Evolutionary conservation across 2,329 filamentous ascomycete genomes (phyloP).

Genomic region (Mycosphaerella sp.): DNA sequence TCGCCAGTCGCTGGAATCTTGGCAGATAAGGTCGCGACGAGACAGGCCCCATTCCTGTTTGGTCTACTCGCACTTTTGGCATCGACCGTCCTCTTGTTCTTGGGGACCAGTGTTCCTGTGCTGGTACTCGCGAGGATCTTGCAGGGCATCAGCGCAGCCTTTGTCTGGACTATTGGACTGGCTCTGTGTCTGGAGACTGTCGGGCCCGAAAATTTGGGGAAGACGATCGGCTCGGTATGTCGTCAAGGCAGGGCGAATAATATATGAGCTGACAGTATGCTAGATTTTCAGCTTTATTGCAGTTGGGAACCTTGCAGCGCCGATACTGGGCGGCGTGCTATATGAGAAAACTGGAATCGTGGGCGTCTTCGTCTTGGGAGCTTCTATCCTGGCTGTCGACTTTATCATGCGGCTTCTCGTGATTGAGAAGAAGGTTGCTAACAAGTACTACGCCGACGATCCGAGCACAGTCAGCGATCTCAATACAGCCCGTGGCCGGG

Average conservation of each 20-base stretch:
- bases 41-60: conserved; percentile 53
- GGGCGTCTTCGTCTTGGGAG: conserved; percentile 54
- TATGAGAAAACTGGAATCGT: conserved; percentile 54
- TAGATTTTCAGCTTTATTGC: conserved; percentile 55
- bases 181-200: conserved; percentile 57
- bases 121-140: conserved; percentile 50
- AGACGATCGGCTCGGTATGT: conserved; percentile 53
- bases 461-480: conserved; percentile 22
- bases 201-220: conserved; percentile 51
- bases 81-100: conserved; percentile 51
- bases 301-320: conserved; percentile 52
- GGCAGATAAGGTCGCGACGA: conserved; percentile 49
- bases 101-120: conserved; percentile 45
- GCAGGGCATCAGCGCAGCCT: conserved; percentile 52
- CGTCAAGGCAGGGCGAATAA: not conserved
- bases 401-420: conserved; percentile 55
- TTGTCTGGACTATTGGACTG: conserved; percentile 56
- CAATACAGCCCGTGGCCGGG: conserved; percentile 16
- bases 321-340: conserved; percentile 54
- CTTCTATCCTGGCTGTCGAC: conserved; percentile 52
- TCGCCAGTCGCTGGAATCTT: conserved; percentile 50
- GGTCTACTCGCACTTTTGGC: conserved; percentile 49
- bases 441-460: conserved; percentile 37
- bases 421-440: conserved; percentile 57
- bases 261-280: not conserved